Evolutionary conservation across 192 early-diverging fungal genomes (phyloP).

Genomic region (Backusella circina): DNA sequence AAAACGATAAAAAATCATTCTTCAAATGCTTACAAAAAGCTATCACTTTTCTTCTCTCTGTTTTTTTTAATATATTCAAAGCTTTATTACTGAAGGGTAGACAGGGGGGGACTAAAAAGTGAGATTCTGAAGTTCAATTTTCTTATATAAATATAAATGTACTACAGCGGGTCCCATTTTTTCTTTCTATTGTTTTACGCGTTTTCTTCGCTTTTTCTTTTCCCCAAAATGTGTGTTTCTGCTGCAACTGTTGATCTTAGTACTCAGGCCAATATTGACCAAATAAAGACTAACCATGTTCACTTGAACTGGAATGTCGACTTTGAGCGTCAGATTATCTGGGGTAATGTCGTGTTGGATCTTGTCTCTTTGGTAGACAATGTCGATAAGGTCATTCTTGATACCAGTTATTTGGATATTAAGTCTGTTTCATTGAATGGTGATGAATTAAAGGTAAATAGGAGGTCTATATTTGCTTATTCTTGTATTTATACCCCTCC

Average conservation of each 20-base stretch:
- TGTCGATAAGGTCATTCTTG: slow-evolving; percentile 61
- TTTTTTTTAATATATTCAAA: no score
- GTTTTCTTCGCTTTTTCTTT: background rate
- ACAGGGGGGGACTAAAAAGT: background rate
- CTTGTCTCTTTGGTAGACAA: slow-evolving; percentile 52
- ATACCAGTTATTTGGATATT: slow-evolving; percentile 63
- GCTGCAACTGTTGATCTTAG: slow-evolving; percentile 61
- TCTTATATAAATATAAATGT: background rate
- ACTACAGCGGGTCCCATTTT: background rate
- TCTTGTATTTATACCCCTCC: background rate
- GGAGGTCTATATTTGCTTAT: background rate
- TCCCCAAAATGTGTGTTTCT: background rate
- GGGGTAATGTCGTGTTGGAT: slow-evolving; percentile 62
- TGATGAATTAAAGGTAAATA: slow-evolving; percentile 25
- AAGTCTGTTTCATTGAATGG: slow-evolving; percentile 33
- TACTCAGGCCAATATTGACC: slow-evolving; percentile 76
- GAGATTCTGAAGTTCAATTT: background rate
- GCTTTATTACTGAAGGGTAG: background rate
- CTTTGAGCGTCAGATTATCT: slow-evolving; percentile 67
- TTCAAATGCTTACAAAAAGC: background rate
- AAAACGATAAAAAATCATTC: background rate
- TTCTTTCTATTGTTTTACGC: background rate
- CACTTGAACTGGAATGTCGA: slow-evolving; percentile 75
- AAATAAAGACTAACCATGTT: slow-evolving; percentile 70
- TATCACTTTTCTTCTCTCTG: no score